Evolutionary conservation across 441 rosid genomes (phyloP), one percentile per base, ranked within the genome.

Genomic region (Flueggea neowawraea): DNA sequence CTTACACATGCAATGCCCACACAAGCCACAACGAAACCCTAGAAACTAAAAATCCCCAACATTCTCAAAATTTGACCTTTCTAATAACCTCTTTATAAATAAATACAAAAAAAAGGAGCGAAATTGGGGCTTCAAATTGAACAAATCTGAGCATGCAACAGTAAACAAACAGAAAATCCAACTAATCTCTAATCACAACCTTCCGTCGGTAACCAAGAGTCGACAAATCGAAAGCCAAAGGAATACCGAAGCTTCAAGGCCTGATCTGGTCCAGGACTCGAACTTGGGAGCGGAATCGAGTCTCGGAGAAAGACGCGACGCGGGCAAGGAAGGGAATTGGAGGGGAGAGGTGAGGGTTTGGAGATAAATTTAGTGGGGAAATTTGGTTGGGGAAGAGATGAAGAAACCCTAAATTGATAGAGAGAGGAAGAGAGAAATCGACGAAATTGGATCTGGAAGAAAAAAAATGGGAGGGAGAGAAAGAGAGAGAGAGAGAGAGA

Each of bases 1-100:
- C 76, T 82, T 73, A 64, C 58, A 83, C 91, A 81, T 81, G 78
- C 82, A 84, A 62, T 70, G 58, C 64, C 64, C 36, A 64, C 70
- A 13, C 73, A 72, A 36, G 6, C 6, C 6, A 36, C 41, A 4
- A 22, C 28, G 28, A 22, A 47, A 47, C 14, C 50, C 50, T 47
- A 14, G 12, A 43, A 43, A 9, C 75, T 61, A 5, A 36, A 36
- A 36, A 36, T 36, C 41, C 41, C 41, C 41, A 36, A 36, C 1
- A 1, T 36, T 36, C 9, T 36, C 9, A 36, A 36, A 36, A 1
- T 22, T 36, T 5, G 41, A 36, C 41, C 6, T 5, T 5, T 36
- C 0, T 54, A 16, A 15, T 6, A 71, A 66, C 15, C 56, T 59
- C 79, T 67, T 60, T 69, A 71, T 64, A 77, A 68, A 69, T 79